A percentile compares a stretch with the other conserved stretches of the same genome.
Conservation (phyloP, 2,329 filamentous ascomycete genomes). For the Talaromyces sp. region DNA sequence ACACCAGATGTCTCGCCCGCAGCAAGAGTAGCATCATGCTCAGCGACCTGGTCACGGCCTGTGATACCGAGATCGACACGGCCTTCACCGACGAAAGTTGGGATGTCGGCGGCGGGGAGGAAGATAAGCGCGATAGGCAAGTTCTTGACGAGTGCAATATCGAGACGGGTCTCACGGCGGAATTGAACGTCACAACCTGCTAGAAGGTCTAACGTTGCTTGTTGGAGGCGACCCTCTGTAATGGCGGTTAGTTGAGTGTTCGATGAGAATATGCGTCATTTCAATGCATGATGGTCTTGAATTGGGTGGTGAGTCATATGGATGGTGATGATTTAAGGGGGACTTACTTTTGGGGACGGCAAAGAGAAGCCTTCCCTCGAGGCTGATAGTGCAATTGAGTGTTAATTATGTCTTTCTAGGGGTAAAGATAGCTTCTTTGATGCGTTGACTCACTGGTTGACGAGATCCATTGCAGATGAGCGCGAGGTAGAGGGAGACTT, state of each 20-base stretch:
- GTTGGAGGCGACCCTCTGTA: slow-evolving; percentile 87
- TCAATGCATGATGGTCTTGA: background rate
- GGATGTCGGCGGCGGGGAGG: slow-evolving; percentile 94
- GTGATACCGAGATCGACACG: slow-evolving; percentile 94
- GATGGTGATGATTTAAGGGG: slow-evolving; percentile 3
- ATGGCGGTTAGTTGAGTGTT: slow-evolving; percentile 17
- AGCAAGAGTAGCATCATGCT: slow-evolving; percentile 69
- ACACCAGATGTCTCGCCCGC: slow-evolving; percentile 59
- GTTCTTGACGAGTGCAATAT: slow-evolving; percentile 98
- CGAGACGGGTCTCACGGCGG: slow-evolving; percentile 88
- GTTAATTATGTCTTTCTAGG: slow-evolving; percentile 4
- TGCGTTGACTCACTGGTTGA: slow-evolving; percentile 58
- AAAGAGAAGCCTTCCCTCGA: slow-evolving; percentile 91
- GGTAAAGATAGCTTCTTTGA: slow-evolving; percentile 4
- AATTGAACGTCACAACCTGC: slow-evolving; percentile 96
- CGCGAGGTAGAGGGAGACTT: slow-evolving; percentile 17
- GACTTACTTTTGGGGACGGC: slow-evolving; percentile 96
- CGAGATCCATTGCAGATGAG: slow-evolving; percentile 58
- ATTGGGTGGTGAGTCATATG: slow-evolving; percentile 21
- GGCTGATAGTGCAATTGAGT: slow-evolving; percentile 57
- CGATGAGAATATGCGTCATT: too few relatives aligned
- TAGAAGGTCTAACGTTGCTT: slow-evolving; percentile 85
- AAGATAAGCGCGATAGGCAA: slow-evolving; percentile 93
- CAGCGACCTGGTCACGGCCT: slow-evolving; percentile 86
- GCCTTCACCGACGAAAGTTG: slow-evolving; percentile 94